A percentile compares a stretch with the other conserved stretches of the same genome.
phyloP scores from a whole-genome alignment of 75 land plant species.

The Selaginella moellendorffii region DNA sequence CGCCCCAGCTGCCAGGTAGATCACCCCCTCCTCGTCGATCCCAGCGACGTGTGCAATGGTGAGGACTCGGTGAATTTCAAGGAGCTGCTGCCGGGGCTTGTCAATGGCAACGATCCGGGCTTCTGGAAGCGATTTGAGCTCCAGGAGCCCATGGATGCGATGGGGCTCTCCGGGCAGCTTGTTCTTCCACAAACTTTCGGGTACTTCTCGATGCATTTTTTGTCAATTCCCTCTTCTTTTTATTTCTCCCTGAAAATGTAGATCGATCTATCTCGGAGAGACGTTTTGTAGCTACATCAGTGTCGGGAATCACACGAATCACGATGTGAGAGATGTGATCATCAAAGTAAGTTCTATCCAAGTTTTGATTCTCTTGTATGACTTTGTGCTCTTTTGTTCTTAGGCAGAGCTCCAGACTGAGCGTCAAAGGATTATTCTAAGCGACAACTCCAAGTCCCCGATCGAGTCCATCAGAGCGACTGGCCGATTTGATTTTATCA shows the following conservation, averaged over 20 bases:
- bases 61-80: slow-evolving; percentile 48
- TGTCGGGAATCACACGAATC: slow-evolving; percentile 76
- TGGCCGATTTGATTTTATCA: slow-evolving; percentile 95
- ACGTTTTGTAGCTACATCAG: slow-evolving; percentile 92
- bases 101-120: slow-evolving; percentile 19
- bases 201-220: slow-evolving; percentile 19
- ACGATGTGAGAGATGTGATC: slow-evolving; percentile 72
- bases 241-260: slow-evolving; percentile 26
- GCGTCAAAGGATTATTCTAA: slow-evolving; percentile 57
- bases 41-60: neutral
- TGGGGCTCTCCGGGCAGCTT: slow-evolving; percentile 74
- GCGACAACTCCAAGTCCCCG: slow-evolving; percentile 80
- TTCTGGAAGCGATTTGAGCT: slow-evolving; percentile 60
- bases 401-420: slow-evolving; percentile 99
- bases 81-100: slow-evolving; percentile 17
- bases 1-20: slow-evolving; percentile 72
- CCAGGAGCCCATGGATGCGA: slow-evolving; percentile 43
- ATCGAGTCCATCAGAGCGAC: slow-evolving; percentile 78
- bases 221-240: no score
- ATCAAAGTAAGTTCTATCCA: slow-evolving; percentile 47
- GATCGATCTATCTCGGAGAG: slow-evolving; percentile 89
- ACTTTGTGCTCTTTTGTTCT: slow-evolving; percentile 1
- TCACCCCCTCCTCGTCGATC: slow-evolving; percentile 51
- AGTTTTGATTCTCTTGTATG: neutral
- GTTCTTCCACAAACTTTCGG: slow-evolving; percentile 93